Conservation (phyloP, 306 rosid genomes). For the Dryas drummondii region DNA sequence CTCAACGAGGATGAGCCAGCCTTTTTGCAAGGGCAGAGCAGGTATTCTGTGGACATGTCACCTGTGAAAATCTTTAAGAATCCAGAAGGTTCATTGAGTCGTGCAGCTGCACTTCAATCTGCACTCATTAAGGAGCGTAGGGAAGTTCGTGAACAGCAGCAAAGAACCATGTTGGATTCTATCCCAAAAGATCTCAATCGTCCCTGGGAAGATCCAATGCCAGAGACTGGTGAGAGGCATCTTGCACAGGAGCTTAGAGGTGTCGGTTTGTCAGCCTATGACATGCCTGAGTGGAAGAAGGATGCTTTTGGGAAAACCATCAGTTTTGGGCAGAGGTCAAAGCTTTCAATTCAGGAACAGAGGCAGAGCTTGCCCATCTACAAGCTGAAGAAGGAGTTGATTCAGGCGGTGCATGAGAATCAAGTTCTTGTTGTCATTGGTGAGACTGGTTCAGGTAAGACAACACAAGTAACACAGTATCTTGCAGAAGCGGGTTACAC, state of each 20-base stretch:
- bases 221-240: slow-evolving; percentile 84
- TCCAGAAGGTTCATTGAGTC: slow-evolving; percentile 85
- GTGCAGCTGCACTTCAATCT: slow-evolving; percentile 90
- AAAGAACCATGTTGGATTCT: slow-evolving; percentile 87
- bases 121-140: slow-evolving; percentile 91
- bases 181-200: slow-evolving; percentile 96
- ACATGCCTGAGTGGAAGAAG: slow-evolving; percentile 94
- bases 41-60: slow-evolving; percentile 82
- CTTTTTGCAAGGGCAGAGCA: slow-evolving; percentile 80
- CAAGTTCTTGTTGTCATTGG: slow-evolving; percentile 83
- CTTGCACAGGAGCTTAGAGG: slow-evolving; percentile 93
- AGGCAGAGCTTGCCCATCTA: slow-evolving; percentile 86
- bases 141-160: slow-evolving; percentile 87
- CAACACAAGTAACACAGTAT: slow-evolving; percentile 87
- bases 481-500: slow-evolving; percentile 87
- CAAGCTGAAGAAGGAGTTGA: slow-evolving; percentile 76
- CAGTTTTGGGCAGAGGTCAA: slow-evolving; percentile 82
- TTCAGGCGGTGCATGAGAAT: slow-evolving; percentile 83
- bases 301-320: slow-evolving; percentile 87
- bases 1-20: slow-evolving; percentile 87
- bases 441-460: slow-evolving; percentile 90
- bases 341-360: slow-evolving; percentile 87
- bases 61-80: slow-evolving; percentile 91
- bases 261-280: slow-evolving; percentile 85
- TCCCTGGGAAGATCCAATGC: slow-evolving; percentile 97